These are phyloP conservation scores for Aspergillus terreus DNA, from an alignment of 2,329 filamentous ascomycete species.

Conservation along the genomic window DNA sequence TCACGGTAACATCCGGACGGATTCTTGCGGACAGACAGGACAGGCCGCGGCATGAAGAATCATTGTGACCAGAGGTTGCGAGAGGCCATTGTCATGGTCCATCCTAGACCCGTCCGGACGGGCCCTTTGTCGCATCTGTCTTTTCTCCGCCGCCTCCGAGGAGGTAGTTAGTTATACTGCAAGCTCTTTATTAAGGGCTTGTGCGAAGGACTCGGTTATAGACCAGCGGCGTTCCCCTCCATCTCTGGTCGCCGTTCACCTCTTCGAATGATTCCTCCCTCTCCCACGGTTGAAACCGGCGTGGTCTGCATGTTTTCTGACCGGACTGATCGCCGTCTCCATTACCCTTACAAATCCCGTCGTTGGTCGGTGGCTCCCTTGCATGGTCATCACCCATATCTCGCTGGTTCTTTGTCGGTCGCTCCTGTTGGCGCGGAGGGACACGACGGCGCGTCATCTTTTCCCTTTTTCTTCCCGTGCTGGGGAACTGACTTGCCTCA, in stretches of 20 bases:
- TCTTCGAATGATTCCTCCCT: not conserved
- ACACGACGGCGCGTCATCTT: conserved; percentile 4
- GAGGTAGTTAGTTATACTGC: not conserved
- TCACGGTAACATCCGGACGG: conserved; percentile 8
- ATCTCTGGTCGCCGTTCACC: not conserved
- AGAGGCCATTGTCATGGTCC: no score
- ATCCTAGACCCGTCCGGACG: no score
- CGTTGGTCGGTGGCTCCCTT: conserved; percentile 15
- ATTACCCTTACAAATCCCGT: conserved; percentile 9
- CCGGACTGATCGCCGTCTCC: conserved; percentile 2
- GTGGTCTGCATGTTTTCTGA: not conserved
- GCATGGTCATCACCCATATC: conserved; percentile 13
- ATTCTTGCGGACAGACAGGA: conserved; percentile 11
- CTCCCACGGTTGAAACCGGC: no score
- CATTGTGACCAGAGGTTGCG: no score
- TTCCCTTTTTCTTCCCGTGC: conserved; percentile 1
- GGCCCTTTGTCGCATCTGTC: no score
- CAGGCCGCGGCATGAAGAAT: conserved; percentile 3
- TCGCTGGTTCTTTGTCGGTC: conserved; percentile 3
- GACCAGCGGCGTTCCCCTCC: not conserved
- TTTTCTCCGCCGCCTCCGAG: no score
- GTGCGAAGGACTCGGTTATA: conserved; percentile 1
- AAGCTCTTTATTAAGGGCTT: not conserved
- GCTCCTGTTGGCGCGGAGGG: conserved; percentile 10
- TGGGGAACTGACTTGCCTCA: not conserved